Conservation (phyloP, 1,139 yeast genomes). For the Schwanniomyces etchellsii region DNA sequence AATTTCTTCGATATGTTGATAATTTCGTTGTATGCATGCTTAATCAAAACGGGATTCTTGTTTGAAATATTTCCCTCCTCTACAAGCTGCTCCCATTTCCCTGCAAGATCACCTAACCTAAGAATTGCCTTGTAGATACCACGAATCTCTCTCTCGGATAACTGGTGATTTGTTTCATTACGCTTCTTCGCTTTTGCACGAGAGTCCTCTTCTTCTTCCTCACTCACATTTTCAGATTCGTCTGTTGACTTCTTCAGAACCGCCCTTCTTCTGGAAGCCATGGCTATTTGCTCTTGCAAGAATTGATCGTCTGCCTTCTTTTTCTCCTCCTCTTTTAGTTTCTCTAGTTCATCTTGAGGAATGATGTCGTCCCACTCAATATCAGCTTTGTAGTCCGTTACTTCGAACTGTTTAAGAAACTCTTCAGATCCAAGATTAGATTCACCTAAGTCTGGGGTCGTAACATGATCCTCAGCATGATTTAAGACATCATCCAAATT, state of each 20-base stretch:
- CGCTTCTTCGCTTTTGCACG: constrained; percentile 22
- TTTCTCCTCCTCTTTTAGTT: constrained; percentile 88
- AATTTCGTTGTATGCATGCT: constrained; percentile 70
- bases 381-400: constrained; percentile 97
- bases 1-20: constrained; percentile 55
- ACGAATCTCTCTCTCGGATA: constrained; percentile 84
- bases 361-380: constrained; percentile 99
- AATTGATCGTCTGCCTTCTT: constrained; percentile 80
- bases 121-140: constrained; percentile 80
- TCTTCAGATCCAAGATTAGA: constrained; percentile 98
- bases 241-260: constrained; percentile 55
- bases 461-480: constrained; percentile 95
- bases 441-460: constrained; percentile 95
- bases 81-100: constrained; percentile 82
- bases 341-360: constrained; percentile 87
- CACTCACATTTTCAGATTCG: constrained; percentile 34
- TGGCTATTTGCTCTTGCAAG: constrained; percentile 82
- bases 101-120: constrained; percentile 73
- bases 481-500: constrained; percentile 92
- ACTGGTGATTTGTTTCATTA: constrained; percentile 45
- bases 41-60: constrained; percentile 78
- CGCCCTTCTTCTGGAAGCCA: constrained; percentile 76
- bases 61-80: constrained; percentile 87
- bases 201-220: constrained; percentile 28
- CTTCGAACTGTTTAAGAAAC: constrained; percentile 94